Conservation (phyloP, 208 protist species). For the Leishmania martiniquensis region DNA sequence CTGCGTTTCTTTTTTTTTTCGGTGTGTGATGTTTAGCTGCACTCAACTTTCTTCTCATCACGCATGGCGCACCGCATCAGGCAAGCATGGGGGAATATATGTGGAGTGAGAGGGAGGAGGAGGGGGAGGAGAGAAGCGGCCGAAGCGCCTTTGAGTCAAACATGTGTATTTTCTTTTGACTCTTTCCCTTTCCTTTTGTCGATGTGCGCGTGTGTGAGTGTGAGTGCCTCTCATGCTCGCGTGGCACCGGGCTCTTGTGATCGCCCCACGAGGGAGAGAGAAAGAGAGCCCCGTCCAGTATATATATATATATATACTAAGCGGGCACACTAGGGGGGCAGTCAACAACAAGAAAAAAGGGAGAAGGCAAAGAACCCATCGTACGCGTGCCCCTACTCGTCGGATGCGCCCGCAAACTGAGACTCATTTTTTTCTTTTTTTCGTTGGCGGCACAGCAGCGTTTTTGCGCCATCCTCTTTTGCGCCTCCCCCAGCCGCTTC, state of each 20-base stretch:
- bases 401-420: background rate
- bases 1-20: background rate
- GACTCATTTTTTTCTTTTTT: background rate
- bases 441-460: background rate
- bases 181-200: constrained; percentile 8
- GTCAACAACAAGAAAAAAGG: background rate
- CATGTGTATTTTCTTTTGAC: too few species aligned
- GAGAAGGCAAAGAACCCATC: background rate
- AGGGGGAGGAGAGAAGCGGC: too few species aligned
- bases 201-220: background rate
- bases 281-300: too few species aligned
- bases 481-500: background rate
- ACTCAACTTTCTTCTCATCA: background rate
- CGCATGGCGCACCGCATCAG: background rate
- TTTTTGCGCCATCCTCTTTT: background rate
- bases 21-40: background rate
- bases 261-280: too few species aligned
- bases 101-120: too few species aligned
- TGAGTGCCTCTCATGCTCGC: background rate
- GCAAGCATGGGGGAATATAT: too few species aligned
- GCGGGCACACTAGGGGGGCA: too few species aligned
- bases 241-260: background rate
- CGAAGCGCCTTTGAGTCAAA: too few species aligned
- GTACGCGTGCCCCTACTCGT: background rate
- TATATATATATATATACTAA: too few species aligned